A percentile compares a stretch with the other conserved stretches of the same genome.
These are phyloP conservation scores for Hypoxylon subgilvum DNA, from an alignment of 495 filamentous ascomycete genomes.

Conservation along the genomic window DNA sequence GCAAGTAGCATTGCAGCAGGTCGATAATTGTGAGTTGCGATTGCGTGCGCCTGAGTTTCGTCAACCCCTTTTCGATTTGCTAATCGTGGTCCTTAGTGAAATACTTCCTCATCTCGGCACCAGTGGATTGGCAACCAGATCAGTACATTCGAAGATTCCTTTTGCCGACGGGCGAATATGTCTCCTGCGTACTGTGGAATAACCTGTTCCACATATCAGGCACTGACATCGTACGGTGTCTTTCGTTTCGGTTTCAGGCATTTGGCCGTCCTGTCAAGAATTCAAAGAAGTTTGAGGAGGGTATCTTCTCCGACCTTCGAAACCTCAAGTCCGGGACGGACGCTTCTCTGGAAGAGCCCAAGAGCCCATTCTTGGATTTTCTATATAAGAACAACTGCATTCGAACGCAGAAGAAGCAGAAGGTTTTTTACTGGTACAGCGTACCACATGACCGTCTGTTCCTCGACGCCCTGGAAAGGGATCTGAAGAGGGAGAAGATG, in stretches of 20 bases:
- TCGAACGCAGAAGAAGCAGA: slow-evolving; percentile 99
- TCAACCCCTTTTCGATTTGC: slow-evolving; percentile 19
- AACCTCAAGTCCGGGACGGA: slow-evolving; percentile 98
- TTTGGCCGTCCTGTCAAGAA: slow-evolving; percentile 99
- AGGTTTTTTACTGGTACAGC: slow-evolving; percentile 99
- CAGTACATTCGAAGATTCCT: slow-evolving; percentile 96
- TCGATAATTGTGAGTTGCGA: slow-evolving; percentile 86
- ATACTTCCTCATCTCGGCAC: slow-evolving; percentile 98
- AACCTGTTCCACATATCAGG: slow-evolving; percentile 99
- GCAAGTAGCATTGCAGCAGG: slow-evolving; percentile 96
- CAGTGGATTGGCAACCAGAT: slow-evolving; percentile 95
- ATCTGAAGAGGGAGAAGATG: slow-evolving; percentile 99
- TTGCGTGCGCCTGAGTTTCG: not conserved
- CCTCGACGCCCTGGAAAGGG: slow-evolving; percentile 94
- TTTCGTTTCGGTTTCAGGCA: slow-evolving; percentile 97
- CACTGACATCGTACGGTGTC: slow-evolving; percentile 97
- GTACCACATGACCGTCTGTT: slow-evolving; percentile 97
- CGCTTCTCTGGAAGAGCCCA: slow-evolving; percentile 98
- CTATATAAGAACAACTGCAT: slow-evolving; percentile 99
- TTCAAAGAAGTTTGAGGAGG: slow-evolving; percentile 99
- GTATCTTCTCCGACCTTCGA: slow-evolving; percentile 97
- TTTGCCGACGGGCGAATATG: slow-evolving; percentile 95
- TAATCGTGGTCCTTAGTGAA: slow-evolving; percentile 69
- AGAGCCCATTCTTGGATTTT: slow-evolving; percentile 97
- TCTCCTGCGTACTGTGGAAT: slow-evolving; percentile 98